These are phyloP conservation scores for Puccinellia tenuiflora DNA, from an alignment of 176 grass and related monocot genomes.

Conservation along the genomic window DNA sequence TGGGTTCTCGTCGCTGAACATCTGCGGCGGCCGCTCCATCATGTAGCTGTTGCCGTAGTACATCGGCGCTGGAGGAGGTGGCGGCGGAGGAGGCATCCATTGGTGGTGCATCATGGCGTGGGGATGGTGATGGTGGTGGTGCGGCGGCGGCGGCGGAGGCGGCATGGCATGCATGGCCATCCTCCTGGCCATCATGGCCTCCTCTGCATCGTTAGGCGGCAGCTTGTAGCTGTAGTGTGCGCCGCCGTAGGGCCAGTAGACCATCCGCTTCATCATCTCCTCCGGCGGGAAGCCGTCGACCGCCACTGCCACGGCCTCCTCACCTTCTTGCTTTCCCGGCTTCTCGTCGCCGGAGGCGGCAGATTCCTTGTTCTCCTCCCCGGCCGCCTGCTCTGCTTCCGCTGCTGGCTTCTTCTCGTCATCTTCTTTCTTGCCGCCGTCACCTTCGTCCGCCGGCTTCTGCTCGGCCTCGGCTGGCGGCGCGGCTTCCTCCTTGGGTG, in stretches of 20 bases:
- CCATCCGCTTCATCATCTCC: slow-evolving; percentile 61
- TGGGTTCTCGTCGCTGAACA: slow-evolving; percentile 92
- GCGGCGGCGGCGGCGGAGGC: background rate
- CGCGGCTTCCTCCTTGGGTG: slow-evolving; percentile 19
- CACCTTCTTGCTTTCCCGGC: slow-evolving; percentile 39
- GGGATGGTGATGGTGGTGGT: background rate
- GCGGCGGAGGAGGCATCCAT: slow-evolving; percentile 17
- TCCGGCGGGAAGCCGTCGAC: slow-evolving; percentile 37
- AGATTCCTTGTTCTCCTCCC: background rate
- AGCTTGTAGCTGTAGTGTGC: slow-evolving; percentile 1
- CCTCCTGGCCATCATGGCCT: slow-evolving; percentile 49
- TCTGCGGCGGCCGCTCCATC: slow-evolving; percentile 46
- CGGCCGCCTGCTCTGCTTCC: background rate
- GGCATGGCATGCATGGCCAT: slow-evolving; percentile 42
- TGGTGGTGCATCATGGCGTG: background rate
- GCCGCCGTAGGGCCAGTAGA: slow-evolving; percentile 45
- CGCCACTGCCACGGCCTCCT: background rate
- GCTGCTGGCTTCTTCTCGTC: background rate
- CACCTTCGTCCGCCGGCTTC: slow-evolving; percentile 12
- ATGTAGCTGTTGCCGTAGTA: slow-evolving; percentile 31
- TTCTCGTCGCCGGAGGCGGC: slow-evolving; percentile 9
- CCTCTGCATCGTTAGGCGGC: slow-evolving; percentile 25
- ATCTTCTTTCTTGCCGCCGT: slow-evolving; percentile 30
- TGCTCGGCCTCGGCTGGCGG: slow-evolving; percentile 3
- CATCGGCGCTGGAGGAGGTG: slow-evolving; percentile 16